Conservation (phyloP, 164 flowering plant genomes). For the Euptelea pleiosperma region DNA sequence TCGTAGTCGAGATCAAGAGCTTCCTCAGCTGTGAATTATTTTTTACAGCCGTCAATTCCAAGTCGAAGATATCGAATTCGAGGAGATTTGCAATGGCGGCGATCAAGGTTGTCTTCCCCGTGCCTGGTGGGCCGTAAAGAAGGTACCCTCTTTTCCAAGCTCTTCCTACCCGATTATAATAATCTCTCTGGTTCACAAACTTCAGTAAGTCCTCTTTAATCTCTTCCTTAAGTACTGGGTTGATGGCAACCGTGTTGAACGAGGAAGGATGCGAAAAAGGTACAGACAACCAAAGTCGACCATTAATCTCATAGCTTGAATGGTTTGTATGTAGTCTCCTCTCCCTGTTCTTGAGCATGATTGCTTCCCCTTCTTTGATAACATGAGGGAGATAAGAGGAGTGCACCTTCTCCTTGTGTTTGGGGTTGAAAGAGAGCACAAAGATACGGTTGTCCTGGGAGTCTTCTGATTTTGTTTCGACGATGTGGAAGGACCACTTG, state of each 20-base stretch:
- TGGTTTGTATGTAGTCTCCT: not conserved
- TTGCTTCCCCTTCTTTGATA: conserved; percentile 6
- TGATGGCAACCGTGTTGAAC: not conserved
- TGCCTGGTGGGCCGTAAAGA: not conserved
- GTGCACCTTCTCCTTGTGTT: conserved; percentile 10
- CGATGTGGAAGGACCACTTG: conserved; percentile 15
- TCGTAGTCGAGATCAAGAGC: not conserved
- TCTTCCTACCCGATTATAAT: not conserved
- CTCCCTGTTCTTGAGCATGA: conserved; percentile 9
- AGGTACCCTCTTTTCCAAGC: not conserved
- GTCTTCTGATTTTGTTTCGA: conserved; percentile 5
- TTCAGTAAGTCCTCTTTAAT: not conserved
- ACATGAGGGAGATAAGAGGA: conserved; percentile 19
- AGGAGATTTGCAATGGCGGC: not conserved
- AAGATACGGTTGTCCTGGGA: conserved; percentile 6
- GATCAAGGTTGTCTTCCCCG: no score
- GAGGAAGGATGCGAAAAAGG: not conserved
- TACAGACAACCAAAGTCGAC: not conserved
- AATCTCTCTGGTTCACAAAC: no score
- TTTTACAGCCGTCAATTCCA: not conserved
- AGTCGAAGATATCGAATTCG: not conserved
- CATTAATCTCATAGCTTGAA: not conserved
- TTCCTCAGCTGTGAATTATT: not conserved
- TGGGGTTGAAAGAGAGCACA: conserved; percentile 15
- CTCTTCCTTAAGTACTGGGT: not conserved